Conservation (phyloP, 2,329 filamentous ascomycete species). For the Teratosphaeria pseudoeucalypti region DNA sequence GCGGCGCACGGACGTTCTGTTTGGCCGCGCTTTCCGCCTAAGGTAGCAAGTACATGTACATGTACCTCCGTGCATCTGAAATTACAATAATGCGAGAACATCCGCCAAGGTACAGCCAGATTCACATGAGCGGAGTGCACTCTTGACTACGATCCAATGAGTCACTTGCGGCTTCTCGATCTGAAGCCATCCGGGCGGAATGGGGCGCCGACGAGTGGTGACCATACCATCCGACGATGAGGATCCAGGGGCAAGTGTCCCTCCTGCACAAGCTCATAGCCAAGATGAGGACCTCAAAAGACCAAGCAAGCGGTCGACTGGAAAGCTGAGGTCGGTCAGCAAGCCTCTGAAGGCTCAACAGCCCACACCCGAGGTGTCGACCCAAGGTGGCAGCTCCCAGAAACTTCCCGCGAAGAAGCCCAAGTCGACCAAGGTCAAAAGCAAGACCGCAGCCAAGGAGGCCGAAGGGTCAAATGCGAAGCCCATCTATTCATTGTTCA, state of each 20-base stretch:
- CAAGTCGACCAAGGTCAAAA: conserved; percentile 9
- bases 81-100: too few relatives aligned
- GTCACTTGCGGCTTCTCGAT: not conserved
- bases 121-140: not conserved
- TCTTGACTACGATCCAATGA: not conserved
- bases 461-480: conserved; percentile 28
- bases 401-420: conserved; percentile 11
- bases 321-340: conserved; percentile 14
- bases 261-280: not conserved
- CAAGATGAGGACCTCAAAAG: conserved; percentile 5
- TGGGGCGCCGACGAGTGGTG: conserved; percentile 20
- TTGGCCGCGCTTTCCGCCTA: not conserved
- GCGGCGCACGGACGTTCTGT: not conserved
- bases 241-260: conserved; percentile 5
- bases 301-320: conserved; percentile 8
- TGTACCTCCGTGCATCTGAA: too few relatives aligned
- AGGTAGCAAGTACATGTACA: too few relatives aligned
- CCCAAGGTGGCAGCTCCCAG: conserved; percentile 4
- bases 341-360: conserved; percentile 8
- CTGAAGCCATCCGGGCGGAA: conserved; percentile 10
- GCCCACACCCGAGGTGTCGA: conserved; percentile 3
- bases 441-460: conserved; percentile 25
- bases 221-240: conserved; percentile 16
- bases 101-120: too few relatives aligned
- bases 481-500: conserved; percentile 41